Evolutionary conservation across 352 stramenopile genomes (phyloP), one percentile per base, ranked within the genome.

Genomic region (Phytophthora hybrid): DNA sequence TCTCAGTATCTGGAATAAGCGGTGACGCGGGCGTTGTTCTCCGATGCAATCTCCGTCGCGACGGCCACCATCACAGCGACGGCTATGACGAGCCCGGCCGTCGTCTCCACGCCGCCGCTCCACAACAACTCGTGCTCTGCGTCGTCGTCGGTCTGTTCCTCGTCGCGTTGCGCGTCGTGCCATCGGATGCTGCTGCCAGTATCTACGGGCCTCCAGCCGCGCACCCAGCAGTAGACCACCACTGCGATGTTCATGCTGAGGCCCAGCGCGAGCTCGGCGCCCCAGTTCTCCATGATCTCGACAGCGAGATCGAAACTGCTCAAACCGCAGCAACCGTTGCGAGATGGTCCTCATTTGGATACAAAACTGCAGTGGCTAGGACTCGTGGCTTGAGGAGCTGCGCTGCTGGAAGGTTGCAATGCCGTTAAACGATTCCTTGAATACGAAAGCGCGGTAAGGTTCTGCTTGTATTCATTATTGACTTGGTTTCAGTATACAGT

Each of bases 1-100:
- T 66, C 5, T 75, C 62, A 76, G 34, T 41, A 63, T 55, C 63
- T 71, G 29, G 63, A 37, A 31, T 19, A 41, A 44, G 58, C 31
- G 23, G 51, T 54, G 13, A 23, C 49, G 37, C 47, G 61, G 29
- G 47, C 59, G 13, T 18, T 10, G 18, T 58, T 66, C 54, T 73
- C 65, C 44, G 51, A 59, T 52, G 65, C 64, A n/a, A 71, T 69
- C 14, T 77, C 70, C 31, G 55, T 54, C 23, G 64, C 63, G 26
- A 78, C 71, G 3, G 71, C 71, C 34, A 51, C 47, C 71, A 77
- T 71, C 29, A 77, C 66, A 1, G 71, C 54, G 21, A 77, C 65
- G 6, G 71, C 71, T 8, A 78, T 31, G 34, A 78, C 59, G 37
- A 78, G 51, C 5, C 71, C 60, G 18, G 62, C 57, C 2, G 61